A percentile compares a stretch with the other conserved stretches of the same genome.
Conservation (phyloP, 2,329 filamentous ascomycete genomes). For the Diaporthe nobilis region DNA sequence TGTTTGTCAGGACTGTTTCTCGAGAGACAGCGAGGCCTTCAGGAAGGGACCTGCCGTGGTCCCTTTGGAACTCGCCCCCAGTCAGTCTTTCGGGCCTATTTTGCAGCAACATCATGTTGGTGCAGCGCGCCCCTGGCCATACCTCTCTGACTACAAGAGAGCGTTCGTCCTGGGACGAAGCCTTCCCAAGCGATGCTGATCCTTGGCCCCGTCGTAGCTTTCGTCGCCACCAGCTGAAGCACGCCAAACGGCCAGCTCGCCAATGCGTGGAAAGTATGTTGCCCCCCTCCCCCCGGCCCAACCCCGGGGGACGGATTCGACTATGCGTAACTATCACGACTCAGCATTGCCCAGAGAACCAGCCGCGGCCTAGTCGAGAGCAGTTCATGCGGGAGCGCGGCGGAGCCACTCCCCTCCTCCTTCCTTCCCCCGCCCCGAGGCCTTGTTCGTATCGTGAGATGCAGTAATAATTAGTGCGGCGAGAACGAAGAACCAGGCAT, state of each 20-base stretch:
- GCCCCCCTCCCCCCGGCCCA: not conserved
- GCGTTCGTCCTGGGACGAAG: not conserved
- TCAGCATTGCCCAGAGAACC: not conserved
- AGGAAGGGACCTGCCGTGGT: not conserved
- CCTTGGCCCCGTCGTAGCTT: constrained; percentile 9
- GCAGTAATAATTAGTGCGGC: not conserved
- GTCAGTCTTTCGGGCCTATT: not conserved
- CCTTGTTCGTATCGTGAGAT: not conserved
- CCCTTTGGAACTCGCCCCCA: not conserved
- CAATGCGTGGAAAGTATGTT: constrained; percentile 9
- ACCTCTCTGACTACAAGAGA: not conserved
- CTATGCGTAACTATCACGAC: constrained; percentile 1
- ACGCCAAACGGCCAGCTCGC: constrained; percentile 6
- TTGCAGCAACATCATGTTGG: not conserved
- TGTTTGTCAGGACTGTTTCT: not conserved
- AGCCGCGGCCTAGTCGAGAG: not conserved
- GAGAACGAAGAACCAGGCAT: not conserved
- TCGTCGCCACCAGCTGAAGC: constrained; percentile 21
- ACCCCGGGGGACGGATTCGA: not conserved
- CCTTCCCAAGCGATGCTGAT: not conserved
- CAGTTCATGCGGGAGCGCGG: constrained; percentile 17
- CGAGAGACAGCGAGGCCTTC: not conserved
- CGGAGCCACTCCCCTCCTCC: not conserved
- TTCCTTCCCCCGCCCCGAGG: not conserved
- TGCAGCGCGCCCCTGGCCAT: not conserved